Percentiles rank a stretch among this genome's conserved stretches.
These are phyloP conservation scores for Phytopythium chamaehyphon DNA, from an alignment of 352 stramenopile species.

Conservation along the genomic window DNA sequence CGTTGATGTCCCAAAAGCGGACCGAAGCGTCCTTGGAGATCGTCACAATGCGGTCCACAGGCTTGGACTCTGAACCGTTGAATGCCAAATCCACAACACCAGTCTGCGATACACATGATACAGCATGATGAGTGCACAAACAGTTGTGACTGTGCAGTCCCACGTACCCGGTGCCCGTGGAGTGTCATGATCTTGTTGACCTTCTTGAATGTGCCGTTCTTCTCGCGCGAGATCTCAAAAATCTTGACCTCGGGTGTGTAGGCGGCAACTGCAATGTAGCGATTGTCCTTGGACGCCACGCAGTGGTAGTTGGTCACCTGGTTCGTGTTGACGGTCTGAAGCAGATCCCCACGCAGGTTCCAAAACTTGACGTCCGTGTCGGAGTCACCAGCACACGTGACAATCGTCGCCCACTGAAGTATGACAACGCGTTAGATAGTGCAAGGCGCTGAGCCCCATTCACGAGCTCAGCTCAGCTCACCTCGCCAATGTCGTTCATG, in stretches of 20 bases:
- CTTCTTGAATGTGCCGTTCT: slow-evolving; percentile 74
- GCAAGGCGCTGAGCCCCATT: neutral
- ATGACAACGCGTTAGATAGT: neutral
- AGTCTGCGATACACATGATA: slow-evolving; percentile 27
- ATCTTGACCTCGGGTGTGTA: slow-evolving; percentile 86
- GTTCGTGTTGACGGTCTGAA: slow-evolving; percentile 78
- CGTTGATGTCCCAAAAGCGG: slow-evolving; percentile 80
- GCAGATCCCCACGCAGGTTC: slow-evolving; percentile 53
- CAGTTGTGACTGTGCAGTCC: neutral
- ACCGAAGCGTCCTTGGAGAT: slow-evolving; percentile 76
- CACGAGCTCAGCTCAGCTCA: slow-evolving; percentile 11
- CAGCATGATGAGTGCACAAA: neutral
- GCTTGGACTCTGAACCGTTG: slow-evolving; percentile 59
- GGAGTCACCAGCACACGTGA: slow-evolving; percentile 59
- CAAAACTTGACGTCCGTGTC: slow-evolving; percentile 87
- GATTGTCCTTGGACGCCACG: slow-evolving; percentile 77
- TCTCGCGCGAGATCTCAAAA: slow-evolving; percentile 75
- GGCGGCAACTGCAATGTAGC: slow-evolving; percentile 71
- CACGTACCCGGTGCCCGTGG: slow-evolving; percentile 61
- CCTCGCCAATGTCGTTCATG: slow-evolving; percentile 79
- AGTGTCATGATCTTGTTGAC: slow-evolving; percentile 83
- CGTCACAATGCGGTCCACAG: slow-evolving; percentile 71
- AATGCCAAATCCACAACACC: slow-evolving; percentile 76
- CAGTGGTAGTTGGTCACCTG: slow-evolving; percentile 81
- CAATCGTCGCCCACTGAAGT: slow-evolving; percentile 62